Conservation (phyloP, 2,329 filamentous ascomycete species). For the Xylaria sp. region DNA sequence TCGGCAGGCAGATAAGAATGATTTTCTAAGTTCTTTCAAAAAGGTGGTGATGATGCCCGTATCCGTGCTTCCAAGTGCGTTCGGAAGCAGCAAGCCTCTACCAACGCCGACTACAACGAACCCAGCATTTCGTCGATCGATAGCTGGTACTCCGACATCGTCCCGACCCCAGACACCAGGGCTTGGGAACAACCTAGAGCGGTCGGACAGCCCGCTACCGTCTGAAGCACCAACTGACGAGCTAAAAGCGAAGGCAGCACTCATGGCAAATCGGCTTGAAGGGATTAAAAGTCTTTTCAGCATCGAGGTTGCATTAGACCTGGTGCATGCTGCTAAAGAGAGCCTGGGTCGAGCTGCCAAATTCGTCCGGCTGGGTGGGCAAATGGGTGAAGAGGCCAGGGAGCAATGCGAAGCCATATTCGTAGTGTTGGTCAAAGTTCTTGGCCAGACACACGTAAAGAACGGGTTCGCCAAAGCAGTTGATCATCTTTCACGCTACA, state of each 20-base stretch:
- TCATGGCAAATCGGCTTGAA: conserved; percentile 94
- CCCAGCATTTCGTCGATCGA: conserved; percentile 46
- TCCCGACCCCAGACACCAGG: conserved; percentile 65
- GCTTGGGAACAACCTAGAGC: conserved; percentile 52
- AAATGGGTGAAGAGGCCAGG: conserved; percentile 82
- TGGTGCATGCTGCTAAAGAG: conserved; percentile 89
- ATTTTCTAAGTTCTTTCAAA: conserved; percentile 95
- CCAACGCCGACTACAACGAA: conserved; percentile 47
- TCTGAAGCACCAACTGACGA: conserved; percentile 86
- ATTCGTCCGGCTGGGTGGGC: conserved; percentile 83
- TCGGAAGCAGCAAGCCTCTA: conserved; percentile 58
- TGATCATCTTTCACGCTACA: conserved; percentile 88
- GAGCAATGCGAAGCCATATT: conserved; percentile 94
- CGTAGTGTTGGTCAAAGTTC: conserved; percentile 81
- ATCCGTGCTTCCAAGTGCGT: conserved; percentile 79
- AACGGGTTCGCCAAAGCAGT: conserved; percentile 95
- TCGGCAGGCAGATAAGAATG: conserved; percentile 93
- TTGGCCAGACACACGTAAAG: conserved; percentile 89
- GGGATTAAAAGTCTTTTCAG: conserved; percentile 96
- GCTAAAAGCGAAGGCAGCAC: conserved; percentile 94
- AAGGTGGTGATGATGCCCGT: conserved; percentile 99
- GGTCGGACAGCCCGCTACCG: conserved; percentile 58
- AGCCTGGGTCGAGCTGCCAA: conserved; percentile 86
- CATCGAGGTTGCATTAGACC: conserved; percentile 90
- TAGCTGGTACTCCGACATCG: conserved; percentile 52